Evolutionary conservation across 2,329 filamentous ascomycete genomes (phyloP).

Genomic region (Aureobasidium sp.): DNA sequence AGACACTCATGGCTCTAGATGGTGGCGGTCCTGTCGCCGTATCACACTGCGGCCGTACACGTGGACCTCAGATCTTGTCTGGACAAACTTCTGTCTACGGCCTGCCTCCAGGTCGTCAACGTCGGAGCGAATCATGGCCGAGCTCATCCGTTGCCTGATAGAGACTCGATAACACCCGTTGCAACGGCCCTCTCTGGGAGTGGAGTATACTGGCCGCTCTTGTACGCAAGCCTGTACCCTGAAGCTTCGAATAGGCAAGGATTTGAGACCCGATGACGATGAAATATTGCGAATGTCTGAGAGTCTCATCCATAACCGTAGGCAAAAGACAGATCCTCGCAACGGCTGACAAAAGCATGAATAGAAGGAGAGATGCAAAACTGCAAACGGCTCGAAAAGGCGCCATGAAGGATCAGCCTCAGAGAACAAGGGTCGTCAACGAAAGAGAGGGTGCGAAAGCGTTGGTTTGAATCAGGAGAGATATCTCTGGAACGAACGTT

Average conservation of each 20-base stretch:
- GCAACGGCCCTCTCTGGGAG: neutral
- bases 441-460: neutral
- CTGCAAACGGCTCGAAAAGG: neutral
- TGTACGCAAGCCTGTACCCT: neutral
- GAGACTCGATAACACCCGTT: neutral
- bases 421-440: neutral
- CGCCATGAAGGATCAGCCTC: neutral
- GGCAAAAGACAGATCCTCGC: neutral
- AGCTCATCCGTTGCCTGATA: neutral
- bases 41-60: neutral
- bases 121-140: neutral
- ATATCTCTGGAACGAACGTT: neutral
- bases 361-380: neutral
- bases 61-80: constrained; percentile 3
- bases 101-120: neutral
- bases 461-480: neutral
- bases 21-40: neutral
- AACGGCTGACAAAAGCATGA: neutral
- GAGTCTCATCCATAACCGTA: neutral
- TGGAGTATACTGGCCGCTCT: neutral
- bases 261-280: constrained; percentile 9
- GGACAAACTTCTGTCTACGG: neutral
- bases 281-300: constrained; percentile 10
- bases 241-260: neutral
- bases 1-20: neutral